These are phyloP conservation scores for Rutidosis leptorrhynchoides DNA, from an alignment of 129 eudicot species.

Conservation along the genomic window DNA sequence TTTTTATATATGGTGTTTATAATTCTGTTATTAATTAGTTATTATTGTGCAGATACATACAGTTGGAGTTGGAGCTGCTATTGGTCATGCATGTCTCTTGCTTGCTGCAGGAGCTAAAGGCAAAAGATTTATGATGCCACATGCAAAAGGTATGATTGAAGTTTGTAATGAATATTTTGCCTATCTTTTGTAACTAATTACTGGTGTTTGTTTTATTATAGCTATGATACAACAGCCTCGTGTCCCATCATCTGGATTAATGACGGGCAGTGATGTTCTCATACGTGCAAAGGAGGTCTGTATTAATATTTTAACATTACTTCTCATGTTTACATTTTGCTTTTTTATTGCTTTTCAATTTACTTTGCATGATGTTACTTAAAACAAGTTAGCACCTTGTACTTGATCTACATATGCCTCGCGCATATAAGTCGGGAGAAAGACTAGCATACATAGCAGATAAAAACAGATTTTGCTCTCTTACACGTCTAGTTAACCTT, in stretches of 20 bases:
- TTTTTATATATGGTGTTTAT: background rate
- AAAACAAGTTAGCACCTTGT: background rate
- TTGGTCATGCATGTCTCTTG: slow-evolving; percentile 78
- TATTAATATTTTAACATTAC: slow-evolving; percentile 8
- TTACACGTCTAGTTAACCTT: background rate
- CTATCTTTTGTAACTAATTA: slow-evolving; percentile 10
- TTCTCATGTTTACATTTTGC: background rate
- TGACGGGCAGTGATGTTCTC: slow-evolving; percentile 79
- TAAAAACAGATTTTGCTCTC: background rate
- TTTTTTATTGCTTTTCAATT: background rate
- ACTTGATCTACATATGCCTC: background rate
- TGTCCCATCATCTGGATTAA: slow-evolving; percentile 71
- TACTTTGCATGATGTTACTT: background rate
- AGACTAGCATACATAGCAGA: background rate
- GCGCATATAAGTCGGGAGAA: background rate
- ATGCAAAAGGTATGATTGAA: slow-evolving; percentile 58
- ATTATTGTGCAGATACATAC: slow-evolving; percentile 67
- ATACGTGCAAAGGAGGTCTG: slow-evolving; percentile 84
- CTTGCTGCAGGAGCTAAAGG: slow-evolving; percentile 93
- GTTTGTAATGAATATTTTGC: background rate
- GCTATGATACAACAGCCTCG: slow-evolving; percentile 81
- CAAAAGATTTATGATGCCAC: slow-evolving; percentile 74
- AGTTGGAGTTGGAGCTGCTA: slow-evolving; percentile 63
- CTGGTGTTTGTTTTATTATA: slow-evolving; percentile 37
- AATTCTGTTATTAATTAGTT: background rate